Conservation (phyloP, 495 filamentous ascomycete species). For the Tuber microsphaerosporum region DNA sequence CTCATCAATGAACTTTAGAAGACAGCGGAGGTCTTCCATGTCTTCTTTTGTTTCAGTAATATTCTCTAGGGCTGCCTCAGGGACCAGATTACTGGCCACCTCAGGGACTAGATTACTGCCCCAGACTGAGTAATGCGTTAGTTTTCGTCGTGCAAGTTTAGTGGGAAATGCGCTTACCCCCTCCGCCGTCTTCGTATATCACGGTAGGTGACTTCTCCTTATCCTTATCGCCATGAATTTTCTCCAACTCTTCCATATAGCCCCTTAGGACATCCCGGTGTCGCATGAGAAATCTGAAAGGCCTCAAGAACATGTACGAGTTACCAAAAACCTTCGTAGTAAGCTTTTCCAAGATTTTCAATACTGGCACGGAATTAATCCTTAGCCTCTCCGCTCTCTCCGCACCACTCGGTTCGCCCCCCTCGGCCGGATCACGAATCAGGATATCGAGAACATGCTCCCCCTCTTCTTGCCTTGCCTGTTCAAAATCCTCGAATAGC, state of each 20-base stretch:
- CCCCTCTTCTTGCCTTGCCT: not conserved
- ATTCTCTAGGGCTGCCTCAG: not conserved
- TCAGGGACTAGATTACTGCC: not conserved
- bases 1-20: not conserved
- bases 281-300: not conserved
- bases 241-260: not conserved
- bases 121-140: not conserved
- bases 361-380: not conserved
- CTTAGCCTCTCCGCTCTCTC: not conserved
- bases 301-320: not conserved
- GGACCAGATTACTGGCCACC: not conserved
- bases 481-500: not conserved
- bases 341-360: not conserved
- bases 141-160: not conserved
- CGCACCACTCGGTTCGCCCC: not conserved
- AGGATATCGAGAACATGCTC: constrained; percentile 1
- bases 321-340: not conserved
- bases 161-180: not conserved
- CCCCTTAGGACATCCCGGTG: not conserved
- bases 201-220: not conserved
- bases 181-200: not conserved
- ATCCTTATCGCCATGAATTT: not conserved
- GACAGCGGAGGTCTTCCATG: not conserved
- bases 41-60: not conserved
- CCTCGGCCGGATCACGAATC: not conserved